Conservation (phyloP, 2,329 filamentous ascomycete genomes). For the Aspergillus sclerotialis region DNA sequence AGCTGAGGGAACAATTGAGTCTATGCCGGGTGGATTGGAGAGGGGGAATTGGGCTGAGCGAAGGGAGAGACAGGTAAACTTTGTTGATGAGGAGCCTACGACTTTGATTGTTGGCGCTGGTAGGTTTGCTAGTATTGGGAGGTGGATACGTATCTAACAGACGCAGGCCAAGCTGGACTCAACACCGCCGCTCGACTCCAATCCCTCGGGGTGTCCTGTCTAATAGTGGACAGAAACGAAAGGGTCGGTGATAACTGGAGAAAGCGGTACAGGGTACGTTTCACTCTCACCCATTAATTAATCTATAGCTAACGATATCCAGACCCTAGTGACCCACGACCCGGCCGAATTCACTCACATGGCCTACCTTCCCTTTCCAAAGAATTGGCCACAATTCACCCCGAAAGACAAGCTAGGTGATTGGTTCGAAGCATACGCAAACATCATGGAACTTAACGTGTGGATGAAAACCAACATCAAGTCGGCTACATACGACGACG, state of each 20-base stretch:
- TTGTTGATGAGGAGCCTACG: constrained; percentile 29
- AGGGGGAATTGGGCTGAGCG: constrained; percentile 33
- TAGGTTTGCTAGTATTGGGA: constrained; percentile 6
- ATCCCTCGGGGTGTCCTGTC: constrained; percentile 30
- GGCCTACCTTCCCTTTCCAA: constrained; percentile 34
- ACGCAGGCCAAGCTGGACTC: constrained; percentile 36
- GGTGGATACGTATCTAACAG: too few species aligned
- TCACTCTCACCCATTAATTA: not conserved
- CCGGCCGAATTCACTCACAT: constrained; percentile 34
- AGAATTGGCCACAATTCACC: constrained; percentile 38
- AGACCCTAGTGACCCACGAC: constrained; percentile 35
- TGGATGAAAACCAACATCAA: constrained; percentile 36
- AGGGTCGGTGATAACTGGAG: constrained; percentile 46
- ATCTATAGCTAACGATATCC: not conserved
- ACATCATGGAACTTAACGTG: constrained; percentile 45
- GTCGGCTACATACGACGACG: constrained; percentile 34
- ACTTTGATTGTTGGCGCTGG: constrained; percentile 38
- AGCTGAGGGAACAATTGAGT: constrained; percentile 27
- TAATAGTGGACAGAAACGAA: constrained; percentile 41
- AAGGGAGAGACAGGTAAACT: constrained; percentile 23
- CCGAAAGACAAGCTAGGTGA: constrained; percentile 42
- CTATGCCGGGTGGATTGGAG: constrained; percentile 24
- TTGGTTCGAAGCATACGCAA: constrained; percentile 44
- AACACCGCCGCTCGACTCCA: constrained; percentile 37
- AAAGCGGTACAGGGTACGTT: constrained; percentile 39